Evolutionary conservation across 257 asterid genomes (phyloP), one percentile per base, ranked within the genome.

Genomic region (Ocimum tenuiflorum): DNA sequence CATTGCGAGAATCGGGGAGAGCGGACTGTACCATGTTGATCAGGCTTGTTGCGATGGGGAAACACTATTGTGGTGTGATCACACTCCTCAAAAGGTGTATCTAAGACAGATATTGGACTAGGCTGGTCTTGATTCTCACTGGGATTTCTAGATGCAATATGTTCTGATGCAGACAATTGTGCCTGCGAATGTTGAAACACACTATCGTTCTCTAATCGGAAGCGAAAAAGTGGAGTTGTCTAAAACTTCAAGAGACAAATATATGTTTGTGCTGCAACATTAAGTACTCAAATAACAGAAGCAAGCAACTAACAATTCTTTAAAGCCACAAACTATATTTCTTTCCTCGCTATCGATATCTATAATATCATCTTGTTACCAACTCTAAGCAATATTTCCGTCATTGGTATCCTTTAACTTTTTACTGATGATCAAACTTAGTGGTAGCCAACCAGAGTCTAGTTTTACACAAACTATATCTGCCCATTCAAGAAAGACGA

Each of bases 21-120:
- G 36, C 9, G 29, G 18, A 57, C 23, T 38, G 48, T 82, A 89
- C 96, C 95, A 47, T 63, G 81, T 48, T 24, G 68, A 56, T 80
- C 80, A 10, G 70, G 81, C 67, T 79, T 82, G 80, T 69, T 71
- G 67, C 63, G 61, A 66, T 63, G 79, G 15, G 82, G 78, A 49
- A 79, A 78, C 73, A 73, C 54, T 14, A 62, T 54, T 15, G 75
- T 68, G 33, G 78, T 65, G 59, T 56, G 83, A 61, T 72, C 81
- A 70, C 86, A 85, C 68, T 82, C 92, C 57, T 79, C 94, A 54
- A 89, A 92, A 47, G 86, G 86, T 58, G 74, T 77, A 45, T 87
- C 87, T 69, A 92, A 81, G 60, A 92, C 94, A 27, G 99, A 92
- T 78, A 92, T 71, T 59, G 97, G 96, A 79, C 99, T 89, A 60